Percentiles rank a stretch among this genome's conserved stretches.
These are phyloP conservation scores for Hsuehochloa calcarea DNA, from an alignment of 176 grass and related monocot species.

Conservation along the genomic window DNA sequence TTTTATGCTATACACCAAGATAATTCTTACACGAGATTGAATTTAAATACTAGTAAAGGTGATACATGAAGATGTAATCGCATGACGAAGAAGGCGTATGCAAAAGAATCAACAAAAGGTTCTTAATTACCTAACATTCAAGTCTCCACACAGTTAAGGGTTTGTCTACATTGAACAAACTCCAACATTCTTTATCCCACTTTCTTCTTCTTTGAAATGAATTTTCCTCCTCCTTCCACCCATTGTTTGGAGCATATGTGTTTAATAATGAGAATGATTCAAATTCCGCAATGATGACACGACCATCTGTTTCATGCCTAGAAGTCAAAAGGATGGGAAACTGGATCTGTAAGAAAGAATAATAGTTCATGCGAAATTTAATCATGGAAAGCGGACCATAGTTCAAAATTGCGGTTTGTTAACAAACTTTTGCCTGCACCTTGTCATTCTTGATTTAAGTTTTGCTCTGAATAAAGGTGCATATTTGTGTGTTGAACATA, in stretches of 20 bases:
- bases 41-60: neutral
- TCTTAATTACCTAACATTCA: constrained; percentile 83
- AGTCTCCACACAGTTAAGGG: constrained; percentile 91
- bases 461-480: neutral
- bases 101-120: neutral
- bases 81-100: neutral
- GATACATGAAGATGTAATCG: neutral
- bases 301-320: constrained; percentile 84
- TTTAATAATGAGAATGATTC: constrained; percentile 79
- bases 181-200: constrained; percentile 96
- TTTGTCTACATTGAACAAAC: constrained; percentile 80
- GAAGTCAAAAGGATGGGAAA: constrained; percentile 46
- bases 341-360: neutral
- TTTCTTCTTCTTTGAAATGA: constrained; percentile 93
- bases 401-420: constrained; percentile 11
- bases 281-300: constrained; percentile 97
- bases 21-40: neutral
- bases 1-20: neutral
- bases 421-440: neutral
- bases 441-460: neutral
- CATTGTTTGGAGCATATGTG: constrained; percentile 96
- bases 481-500: neutral
- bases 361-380: neutral
- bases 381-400: neutral
- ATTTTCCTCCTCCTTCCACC: constrained; percentile 97